Base-by-base conservation (phyloP, 768 basidiomycete species). In the Trametes cubensis region DNA sequence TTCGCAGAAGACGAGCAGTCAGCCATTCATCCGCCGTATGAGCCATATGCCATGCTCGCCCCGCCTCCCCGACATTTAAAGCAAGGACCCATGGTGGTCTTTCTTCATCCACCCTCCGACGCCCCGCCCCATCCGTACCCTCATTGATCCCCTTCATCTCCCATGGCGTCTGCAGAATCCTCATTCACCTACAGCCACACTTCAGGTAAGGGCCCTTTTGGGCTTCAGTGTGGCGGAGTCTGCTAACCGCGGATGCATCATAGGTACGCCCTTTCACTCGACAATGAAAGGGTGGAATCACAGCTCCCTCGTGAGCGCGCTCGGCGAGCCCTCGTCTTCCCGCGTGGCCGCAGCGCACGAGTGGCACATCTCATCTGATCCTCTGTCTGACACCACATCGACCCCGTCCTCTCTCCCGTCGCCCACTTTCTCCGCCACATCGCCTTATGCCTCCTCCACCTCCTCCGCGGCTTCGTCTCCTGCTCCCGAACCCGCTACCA, bases 321-420 rank as follows among this genome's bases (percentile, higher is more conserved):
- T 51, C 26, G 23, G n/a, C 58, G 49, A 50, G 41, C n/a, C 40
- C 18, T 20, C 26, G 15, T 44, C 34, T 59, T 51, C 58, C 26
- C 58, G 44, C 26, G 49, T 14, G n/a, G 4, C 21, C n/a, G 49
- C 18, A 20, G 49, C 58, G 21, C 58, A 41, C 61, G 55, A 57
- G 61, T 62, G 61, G 61, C 61, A 62, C 61, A 57, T 20, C 44
- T 20, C 49, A n/a, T 28, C 58, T 15, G 44, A 46, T 34, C 23
- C 55, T 17, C n/a, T 50, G 23, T 26, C 42, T 21, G 17, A 21
- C 23, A 39, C 49, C 14, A 10, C 55, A 2, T 49, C 55, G 2
- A 18, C n/a, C 20, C 21, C 39, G 34, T 46, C 49, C 1, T 21
- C 25, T 17, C 30, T 38, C 26, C 49, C 49, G 1, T 44, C 56